Evolutionary conservation across 73 alveolate genomes (phyloP).

Genomic region (Paramecium octaurelia): DNA sequence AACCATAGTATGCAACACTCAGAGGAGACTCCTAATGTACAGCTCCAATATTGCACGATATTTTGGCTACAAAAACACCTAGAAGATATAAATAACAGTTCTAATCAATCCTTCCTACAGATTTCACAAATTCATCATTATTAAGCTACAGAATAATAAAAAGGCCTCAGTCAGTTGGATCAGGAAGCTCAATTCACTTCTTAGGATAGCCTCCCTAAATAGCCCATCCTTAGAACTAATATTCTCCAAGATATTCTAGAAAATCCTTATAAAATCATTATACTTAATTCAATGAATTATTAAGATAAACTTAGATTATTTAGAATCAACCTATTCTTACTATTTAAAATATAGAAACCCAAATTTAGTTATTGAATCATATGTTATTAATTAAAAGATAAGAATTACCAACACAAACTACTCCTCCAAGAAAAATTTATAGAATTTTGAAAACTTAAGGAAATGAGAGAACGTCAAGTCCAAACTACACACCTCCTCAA

Average conservation of each 20-base stretch:
- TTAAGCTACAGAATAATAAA: background rate
- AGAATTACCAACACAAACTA: background rate
- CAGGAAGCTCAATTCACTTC: background rate
- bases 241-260: background rate
- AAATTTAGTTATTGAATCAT: background rate
- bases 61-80: background rate
- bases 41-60: background rate
- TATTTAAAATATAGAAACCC: background rate
- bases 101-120: background rate
- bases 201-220: background rate
- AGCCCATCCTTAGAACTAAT: background rate
- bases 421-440: background rate
- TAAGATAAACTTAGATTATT: background rate
- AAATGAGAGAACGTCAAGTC: background rate
- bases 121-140: background rate
- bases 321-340: background rate
- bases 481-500: background rate
- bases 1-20: background rate
- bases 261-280: background rate
- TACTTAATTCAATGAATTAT: background rate
- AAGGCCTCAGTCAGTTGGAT: constrained; percentile 1
- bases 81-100: background rate
- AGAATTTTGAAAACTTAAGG: background rate
- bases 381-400: background rate
- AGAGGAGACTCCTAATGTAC: background rate